A percentile compares a stretch with the other conserved stretches of the same genome.
Evolutionary conservation across 2,329 filamentous ascomycete genomes (phyloP).

Genomic region (Escovopsis sp.): DNA sequence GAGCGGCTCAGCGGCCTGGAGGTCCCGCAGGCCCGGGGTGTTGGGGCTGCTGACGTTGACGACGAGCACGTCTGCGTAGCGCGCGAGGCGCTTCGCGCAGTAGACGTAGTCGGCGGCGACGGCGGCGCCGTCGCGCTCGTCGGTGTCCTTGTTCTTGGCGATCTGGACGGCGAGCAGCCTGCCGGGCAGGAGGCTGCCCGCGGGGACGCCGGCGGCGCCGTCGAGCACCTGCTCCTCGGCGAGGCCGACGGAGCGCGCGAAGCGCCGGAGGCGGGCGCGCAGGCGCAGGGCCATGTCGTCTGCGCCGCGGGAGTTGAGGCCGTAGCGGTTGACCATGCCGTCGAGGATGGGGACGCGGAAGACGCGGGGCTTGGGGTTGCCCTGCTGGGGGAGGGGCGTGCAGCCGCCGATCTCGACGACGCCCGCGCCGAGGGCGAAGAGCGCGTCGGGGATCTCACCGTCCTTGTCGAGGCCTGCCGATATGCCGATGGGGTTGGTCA

Average conservation of each 20-base stretch:
- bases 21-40: constrained; percentile 73
- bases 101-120: constrained; percentile 74
- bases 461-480: constrained; percentile 95
- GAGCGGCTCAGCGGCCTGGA: constrained; percentile 74
- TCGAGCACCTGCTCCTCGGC: constrained; percentile 61
- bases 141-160: constrained; percentile 90
- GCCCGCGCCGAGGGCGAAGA: constrained; percentile 72
- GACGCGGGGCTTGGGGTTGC: constrained; percentile 76
- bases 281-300: constrained; percentile 71
- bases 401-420: constrained; percentile 87
- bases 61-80: constrained; percentile 88
- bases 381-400: constrained; percentile 72
- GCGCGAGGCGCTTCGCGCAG: constrained; percentile 68
- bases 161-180: constrained; percentile 79
- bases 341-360: constrained; percentile 75
- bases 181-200: constrained; percentile 63
- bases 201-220: constrained; percentile 61
- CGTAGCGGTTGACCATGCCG: constrained; percentile 88
- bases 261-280: constrained; percentile 61
- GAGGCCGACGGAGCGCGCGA: constrained; percentile 55
- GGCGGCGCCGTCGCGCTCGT: constrained; percentile 69
- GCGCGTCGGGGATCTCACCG: constrained; percentile 68
- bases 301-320: constrained; percentile 81
- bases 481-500: constrained; percentile 82
- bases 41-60: constrained; percentile 97